These are phyloP conservation scores for Blastomyces emzantsi DNA, from an alignment of 2,329 filamentous ascomycete genomes.

Conservation along the genomic window DNA sequence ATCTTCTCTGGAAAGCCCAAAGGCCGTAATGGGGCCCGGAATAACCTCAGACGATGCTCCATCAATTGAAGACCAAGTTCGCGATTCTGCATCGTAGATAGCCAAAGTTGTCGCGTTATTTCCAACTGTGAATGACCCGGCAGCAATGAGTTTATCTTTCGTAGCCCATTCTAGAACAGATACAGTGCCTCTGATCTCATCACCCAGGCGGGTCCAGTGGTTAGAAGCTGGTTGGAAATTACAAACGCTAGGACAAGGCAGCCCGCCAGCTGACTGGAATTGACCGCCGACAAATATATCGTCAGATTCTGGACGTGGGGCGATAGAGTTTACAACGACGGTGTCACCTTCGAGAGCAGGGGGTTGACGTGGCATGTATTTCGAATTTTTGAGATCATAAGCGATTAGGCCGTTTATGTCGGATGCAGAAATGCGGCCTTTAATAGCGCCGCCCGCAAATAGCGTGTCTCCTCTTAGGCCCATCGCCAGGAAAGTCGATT, in stretches of 20 bases:
- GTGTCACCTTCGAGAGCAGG: slow-evolving; percentile 62
- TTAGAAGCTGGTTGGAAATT: slow-evolving; percentile 59
- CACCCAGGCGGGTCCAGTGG: slow-evolving; percentile 75
- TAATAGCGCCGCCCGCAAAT: slow-evolving; percentile 74
- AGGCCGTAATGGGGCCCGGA: slow-evolving; percentile 68
- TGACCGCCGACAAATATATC: slow-evolving; percentile 80
- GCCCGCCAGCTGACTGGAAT: slow-evolving; percentile 72
- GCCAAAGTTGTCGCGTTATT: slow-evolving; percentile 59
- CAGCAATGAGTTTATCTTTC: slow-evolving; percentile 61
- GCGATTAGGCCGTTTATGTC: slow-evolving; percentile 64
- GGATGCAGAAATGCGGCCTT: slow-evolving; percentile 56
- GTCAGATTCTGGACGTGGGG: slow-evolving; percentile 57
- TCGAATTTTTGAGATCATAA: slow-evolving; percentile 61
- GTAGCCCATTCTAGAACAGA: slow-evolving; percentile 67
- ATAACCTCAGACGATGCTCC: slow-evolving; percentile 47
- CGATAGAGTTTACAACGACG: slow-evolving; percentile 67
- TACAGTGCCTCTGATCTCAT: slow-evolving; percentile 60
- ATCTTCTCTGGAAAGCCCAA: slow-evolving; percentile 65
- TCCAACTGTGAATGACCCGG: slow-evolving; percentile 64
- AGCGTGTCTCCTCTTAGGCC: slow-evolving; percentile 58
- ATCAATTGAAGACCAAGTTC: slow-evolving; percentile 56
- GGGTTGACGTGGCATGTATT: slow-evolving; percentile 59
- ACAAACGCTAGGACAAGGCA: slow-evolving; percentile 76
- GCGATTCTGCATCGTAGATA: slow-evolving; percentile 59
- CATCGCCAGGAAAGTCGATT: slow-evolving; percentile 67